Base-by-base conservation (phyloP, 345 rosid species). In the Passiflora organensis region DNA sequence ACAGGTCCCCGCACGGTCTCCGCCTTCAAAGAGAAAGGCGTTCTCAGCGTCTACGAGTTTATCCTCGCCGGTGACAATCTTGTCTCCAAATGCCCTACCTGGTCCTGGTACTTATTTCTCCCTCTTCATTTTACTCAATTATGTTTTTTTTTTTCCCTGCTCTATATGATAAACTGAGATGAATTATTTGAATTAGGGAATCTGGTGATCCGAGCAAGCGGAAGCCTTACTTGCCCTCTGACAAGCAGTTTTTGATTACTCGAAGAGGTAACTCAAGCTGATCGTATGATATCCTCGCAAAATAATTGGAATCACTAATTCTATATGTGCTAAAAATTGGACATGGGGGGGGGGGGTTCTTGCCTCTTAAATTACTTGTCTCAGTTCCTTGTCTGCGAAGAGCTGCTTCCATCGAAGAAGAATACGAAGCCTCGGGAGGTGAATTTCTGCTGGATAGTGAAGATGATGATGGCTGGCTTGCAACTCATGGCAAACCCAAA, bases 11-110 rank as follows among this genome's bases (percentile, higher is more conserved):
- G 99, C 59, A 93, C 95, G 20, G 86, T 85, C 67, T 83, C 99
- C 23, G 99, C 97, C 55, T 94, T 94, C 58, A 94, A 87, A 69
- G 99, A 86, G 76, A 89, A 94, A 71, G 97, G 99, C 55, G 99
- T 94, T 20, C 93, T 93, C 53, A 86, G 97, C 76, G 97, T 89
- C 74, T 64, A 68, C 76, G 99, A 93, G 67, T 89, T 93, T 67
- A 55, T 85, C 48, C 71, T 89, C 55, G 97, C 97, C 56, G 99
- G 99, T 0, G 96, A 94, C 58, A 94, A 94, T 68, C 97, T 93
- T 65, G 99, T 89, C 67, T 76, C 96, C 52, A 93, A 93, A 72
- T 93, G 99, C 72, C 99, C 99, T 17, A 93, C 99, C 60, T 89
- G 99, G 99, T 93, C 97, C 24, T 93, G 99, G 99, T 89, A 75